Percentiles rank a stretch among this genome's conserved stretches.
phyloP scores from a whole-genome alignment of 306 rosid species.

The Inga oerstediana region DNA sequence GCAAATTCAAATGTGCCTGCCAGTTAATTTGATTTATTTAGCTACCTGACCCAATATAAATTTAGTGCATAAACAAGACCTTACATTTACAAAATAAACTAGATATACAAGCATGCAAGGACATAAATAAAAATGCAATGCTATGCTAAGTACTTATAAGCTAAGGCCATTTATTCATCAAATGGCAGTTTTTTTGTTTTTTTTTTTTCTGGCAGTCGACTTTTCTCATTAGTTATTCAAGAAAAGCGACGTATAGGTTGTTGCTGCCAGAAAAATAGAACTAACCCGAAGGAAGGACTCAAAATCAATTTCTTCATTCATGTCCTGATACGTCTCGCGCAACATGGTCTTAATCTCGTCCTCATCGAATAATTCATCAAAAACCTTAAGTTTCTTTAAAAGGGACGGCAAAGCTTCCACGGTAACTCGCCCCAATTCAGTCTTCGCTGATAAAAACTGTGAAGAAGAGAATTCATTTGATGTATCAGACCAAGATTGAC shows the following conservation, averaged over 20 bases:
- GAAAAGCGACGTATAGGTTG: no score
- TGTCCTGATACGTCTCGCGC: constrained; percentile 51
- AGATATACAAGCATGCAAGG: background rate
- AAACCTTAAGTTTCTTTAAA: constrained; percentile 67
- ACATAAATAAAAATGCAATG: constrained; percentile 10
- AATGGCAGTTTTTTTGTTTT: background rate
- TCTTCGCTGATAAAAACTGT: constrained; percentile 74
- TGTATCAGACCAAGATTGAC: constrained; percentile 23
- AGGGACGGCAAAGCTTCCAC: constrained; percentile 69
- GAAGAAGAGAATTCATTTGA: constrained; percentile 38
- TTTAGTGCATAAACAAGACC: constrained; percentile 9
- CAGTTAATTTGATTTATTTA: constrained; percentile 39
- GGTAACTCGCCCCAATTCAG: constrained; percentile 64
- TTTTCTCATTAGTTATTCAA: background rate
- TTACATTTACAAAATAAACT: constrained; percentile 5
- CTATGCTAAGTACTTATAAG: constrained; percentile 6
- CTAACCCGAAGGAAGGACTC: constrained; percentile 90
- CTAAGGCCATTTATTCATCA: constrained; percentile 23
- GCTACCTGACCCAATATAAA: constrained; percentile 26
- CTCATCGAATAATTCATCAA: constrained; percentile 58
- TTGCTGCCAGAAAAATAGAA: background rate
- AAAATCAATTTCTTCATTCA: constrained; percentile 77
- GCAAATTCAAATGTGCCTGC: constrained; percentile 81
- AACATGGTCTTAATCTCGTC: constrained; percentile 67
- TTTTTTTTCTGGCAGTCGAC: background rate